phyloP scores from a whole-genome alignment of 2,329 filamentous ascomycete species.

The Huntiella moniliformis region DNA sequence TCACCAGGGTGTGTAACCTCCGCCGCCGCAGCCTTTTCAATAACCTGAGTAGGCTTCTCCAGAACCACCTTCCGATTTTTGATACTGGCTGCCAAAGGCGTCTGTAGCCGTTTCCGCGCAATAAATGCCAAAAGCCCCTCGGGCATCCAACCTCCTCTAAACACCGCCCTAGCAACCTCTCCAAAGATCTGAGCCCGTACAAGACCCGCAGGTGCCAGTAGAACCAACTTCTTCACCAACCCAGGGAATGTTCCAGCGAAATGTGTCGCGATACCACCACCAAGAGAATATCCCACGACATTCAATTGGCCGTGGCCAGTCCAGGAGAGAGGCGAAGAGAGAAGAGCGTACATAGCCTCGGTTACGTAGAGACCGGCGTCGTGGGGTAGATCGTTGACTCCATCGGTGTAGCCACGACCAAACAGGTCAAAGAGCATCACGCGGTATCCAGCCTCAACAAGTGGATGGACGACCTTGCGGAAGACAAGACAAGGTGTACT shows the following conservation, averaged over 20 bases:
- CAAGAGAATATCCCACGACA: constrained; percentile 64
- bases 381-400: constrained; percentile 47
- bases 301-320: constrained; percentile 38
- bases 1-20: constrained; percentile 20
- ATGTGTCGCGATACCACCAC: constrained; percentile 57
- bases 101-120: constrained; percentile 29
- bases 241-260: constrained; percentile 57
- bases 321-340: constrained; percentile 53
- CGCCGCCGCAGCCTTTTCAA: constrained; percentile 18
- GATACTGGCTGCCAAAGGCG: constrained; percentile 27
- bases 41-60: constrained; percentile 4
- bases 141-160: constrained; percentile 35
- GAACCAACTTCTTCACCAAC: constrained; percentile 48
- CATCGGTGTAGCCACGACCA: constrained; percentile 47
- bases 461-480: constrained; percentile 42
- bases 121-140: constrained; percentile 30
- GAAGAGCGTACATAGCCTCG: constrained; percentile 52
- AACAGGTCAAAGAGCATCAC: constrained; percentile 68
- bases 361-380: constrained; percentile 54
- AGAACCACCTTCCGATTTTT: constrained; percentile 12
- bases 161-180: constrained; percentile 29
- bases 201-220: constrained; percentile 64
- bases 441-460: constrained; percentile 52
- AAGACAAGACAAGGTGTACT: constrained; percentile 64
- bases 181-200: constrained; percentile 39